These are phyloP conservation scores for Blastomyces percursus DNA, from an alignment of 2,329 filamentous ascomycete species.

Conservation along the genomic window DNA sequence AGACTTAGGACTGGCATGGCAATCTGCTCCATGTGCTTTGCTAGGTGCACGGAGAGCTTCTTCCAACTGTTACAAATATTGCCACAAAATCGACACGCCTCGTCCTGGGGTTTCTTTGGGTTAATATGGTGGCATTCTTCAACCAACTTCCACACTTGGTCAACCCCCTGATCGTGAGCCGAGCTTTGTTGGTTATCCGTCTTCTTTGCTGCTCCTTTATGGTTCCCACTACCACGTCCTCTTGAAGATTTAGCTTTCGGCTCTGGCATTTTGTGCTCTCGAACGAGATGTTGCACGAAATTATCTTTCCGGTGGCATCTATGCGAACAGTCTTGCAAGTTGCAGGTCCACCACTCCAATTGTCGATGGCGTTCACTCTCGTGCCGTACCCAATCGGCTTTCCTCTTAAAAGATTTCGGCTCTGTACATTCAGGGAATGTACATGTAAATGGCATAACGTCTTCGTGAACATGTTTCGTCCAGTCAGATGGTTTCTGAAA, in stretches of 20 bases:
- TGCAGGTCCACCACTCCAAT: slow-evolving; percentile 82
- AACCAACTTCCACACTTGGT: slow-evolving; percentile 65
- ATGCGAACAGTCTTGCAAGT: slow-evolving; percentile 68
- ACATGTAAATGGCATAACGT: slow-evolving; percentile 86
- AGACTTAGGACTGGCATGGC: slow-evolving; percentile 63
- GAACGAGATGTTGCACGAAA: slow-evolving; percentile 82
- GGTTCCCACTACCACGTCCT: slow-evolving; percentile 49
- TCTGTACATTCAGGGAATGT: slow-evolving; percentile 76
- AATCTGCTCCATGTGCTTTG: slow-evolving; percentile 89
- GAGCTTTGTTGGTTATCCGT: slow-evolving; percentile 19
- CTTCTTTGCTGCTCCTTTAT: slow-evolving; percentile 22
- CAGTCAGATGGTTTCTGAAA: slow-evolving; percentile 89
- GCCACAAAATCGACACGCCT: slow-evolving; percentile 79
- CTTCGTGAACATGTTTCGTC: slow-evolving; percentile 93
- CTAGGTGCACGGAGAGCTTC: slow-evolving; percentile 84
- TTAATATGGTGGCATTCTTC: slow-evolving; percentile 68
- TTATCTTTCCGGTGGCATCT: slow-evolving; percentile 82
- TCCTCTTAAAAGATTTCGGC: slow-evolving; percentile 85
- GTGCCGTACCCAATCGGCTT: slow-evolving; percentile 91
- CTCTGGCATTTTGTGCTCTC: slow-evolving; percentile 78
- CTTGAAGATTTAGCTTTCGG: slow-evolving; percentile 66
- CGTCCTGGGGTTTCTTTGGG: slow-evolving; percentile 52
- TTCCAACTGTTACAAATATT: slow-evolving; percentile 77
- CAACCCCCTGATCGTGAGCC: slow-evolving; percentile 33
- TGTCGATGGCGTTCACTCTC: slow-evolving; percentile 87